These are phyloP conservation scores for Candida anutae DNA, from an alignment of 1,139 yeast species.

Conservation along the genomic window DNA sequence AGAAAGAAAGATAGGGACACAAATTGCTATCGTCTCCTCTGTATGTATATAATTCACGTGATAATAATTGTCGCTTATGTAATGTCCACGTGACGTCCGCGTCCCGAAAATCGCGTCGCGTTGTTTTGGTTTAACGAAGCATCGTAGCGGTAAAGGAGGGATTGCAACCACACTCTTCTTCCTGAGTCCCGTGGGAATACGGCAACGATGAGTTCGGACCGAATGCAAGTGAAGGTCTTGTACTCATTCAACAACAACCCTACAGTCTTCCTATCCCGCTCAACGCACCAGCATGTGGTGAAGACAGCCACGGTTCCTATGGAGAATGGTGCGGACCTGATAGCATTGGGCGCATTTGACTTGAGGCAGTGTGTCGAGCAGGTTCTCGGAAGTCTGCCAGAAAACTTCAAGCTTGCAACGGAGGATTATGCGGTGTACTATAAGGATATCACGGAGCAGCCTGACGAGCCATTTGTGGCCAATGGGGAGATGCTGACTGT, in stretches of 20 bases:
- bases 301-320: conserved; percentile 40
- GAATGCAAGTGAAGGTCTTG: conserved; percentile 49
- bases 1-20: too few relatives aligned
- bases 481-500: conserved; percentile 54
- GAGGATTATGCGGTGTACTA: conserved; percentile 66
- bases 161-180: too few relatives aligned
- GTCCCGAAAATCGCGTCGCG: too few relatives aligned
- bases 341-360: conserved; percentile 52
- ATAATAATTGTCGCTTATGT: too few relatives aligned
- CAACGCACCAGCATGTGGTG: conserved; percentile 35
- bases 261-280: conserved; percentile 51
- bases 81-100: too few relatives aligned
- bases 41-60: too few relatives aligned
- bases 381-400: conserved; percentile 48
- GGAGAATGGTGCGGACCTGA: conserved; percentile 23
- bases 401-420: conserved; percentile 38
- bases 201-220: too few relatives aligned
- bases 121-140: too few relatives aligned
- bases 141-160: too few relatives aligned
- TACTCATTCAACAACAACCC: conserved; percentile 55
- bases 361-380: conserved; percentile 45
- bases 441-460: conserved; percentile 63
- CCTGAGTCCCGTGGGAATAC: too few relatives aligned
- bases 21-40: too few relatives aligned
- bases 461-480: conserved; percentile 72